Base-by-base conservation (phyloP, 2,329 filamentous ascomycete genomes). In the Emmonsiellopsis sp. region DNA sequence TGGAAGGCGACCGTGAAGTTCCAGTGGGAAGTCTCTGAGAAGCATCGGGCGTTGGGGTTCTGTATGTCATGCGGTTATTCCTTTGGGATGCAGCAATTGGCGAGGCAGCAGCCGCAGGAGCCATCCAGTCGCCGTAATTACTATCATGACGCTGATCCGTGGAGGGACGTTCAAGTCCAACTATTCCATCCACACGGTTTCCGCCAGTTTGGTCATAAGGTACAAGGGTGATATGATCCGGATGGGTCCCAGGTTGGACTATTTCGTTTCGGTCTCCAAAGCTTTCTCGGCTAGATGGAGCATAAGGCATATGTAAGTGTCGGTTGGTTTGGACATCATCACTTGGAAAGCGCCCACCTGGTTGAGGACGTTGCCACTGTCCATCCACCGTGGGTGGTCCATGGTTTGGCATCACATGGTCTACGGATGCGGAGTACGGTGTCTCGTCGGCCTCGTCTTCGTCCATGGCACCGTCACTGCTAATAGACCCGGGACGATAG, bases 341-440 rank as follows among this genome's bases (percentile, higher is more conserved):
- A 74, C 88, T 94, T 74, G 92, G 92, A 76, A 98, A 98, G 72
- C 91, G 84, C 78, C 92, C 92, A 84, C 91, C 92, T 84, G 89
- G 85, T 80, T 88, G 83, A 68, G 89, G 87, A 71, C 90, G 84
- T 71, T 80, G 80, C 63, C 80, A 76, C 62, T 66, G 67, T 47
- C 69, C 67, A 54, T 68, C 71, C 35, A 67, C 65, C 45, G 58
- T 58, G 45, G 68, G 69, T 50, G 68, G 66, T 51, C 69, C 66
- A 50, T 69, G 68, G 47, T 62, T 63, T 55, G 73, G 59, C 32
- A 71, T 61, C 15, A 66, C 63, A 6, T 66, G 67, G 63, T 83
- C 79, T 9, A 83, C 80, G 35, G 84, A 83, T 40, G 83, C 80
- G 35, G 84, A 83, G 63, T 84, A 86, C 3, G 83, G 82, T 16